These are phyloP conservation scores for Suillus fuscotomentosus DNA, from an alignment of 768 basidiomycete genomes.

Conservation along the genomic window DNA sequence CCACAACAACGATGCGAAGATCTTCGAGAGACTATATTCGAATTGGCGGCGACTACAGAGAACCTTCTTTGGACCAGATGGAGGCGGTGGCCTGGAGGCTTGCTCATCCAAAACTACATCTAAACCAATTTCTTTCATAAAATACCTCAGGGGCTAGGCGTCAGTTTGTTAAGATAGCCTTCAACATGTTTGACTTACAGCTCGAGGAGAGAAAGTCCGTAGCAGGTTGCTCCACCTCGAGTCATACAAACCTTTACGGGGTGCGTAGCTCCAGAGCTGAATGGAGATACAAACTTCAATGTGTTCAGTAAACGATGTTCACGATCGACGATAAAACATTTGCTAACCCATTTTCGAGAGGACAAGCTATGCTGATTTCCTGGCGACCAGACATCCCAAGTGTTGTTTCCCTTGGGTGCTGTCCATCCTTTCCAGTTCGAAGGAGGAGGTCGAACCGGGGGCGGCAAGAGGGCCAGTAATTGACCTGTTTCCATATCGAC, in stretches of 20 bases:
- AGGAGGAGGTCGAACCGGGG: background rate
- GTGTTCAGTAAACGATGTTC: background rate
- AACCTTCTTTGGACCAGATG: background rate
- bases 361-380: background rate
- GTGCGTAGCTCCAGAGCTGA: background rate
- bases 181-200: background rate
- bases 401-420: background rate
- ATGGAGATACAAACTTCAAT: background rate
- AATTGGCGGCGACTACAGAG: conserved; percentile 1
- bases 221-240: background rate
- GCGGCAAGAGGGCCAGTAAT: background rate
- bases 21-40: background rate
- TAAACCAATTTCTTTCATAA: background rate
- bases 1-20: conserved; percentile 12
- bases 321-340: background rate
- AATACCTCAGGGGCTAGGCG: background rate
- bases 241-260: background rate
- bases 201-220: background rate
- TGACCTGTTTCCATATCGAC: conserved; percentile 6
- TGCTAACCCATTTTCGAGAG: background rate
- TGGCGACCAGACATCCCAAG: conserved; percentile 11
- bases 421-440: background rate
- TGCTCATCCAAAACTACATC: background rate
- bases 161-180: background rate
- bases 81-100: background rate